Base-by-base conservation (phyloP, 2,329 filamentous ascomycete genomes). In the Xylariales sp. region DNA sequence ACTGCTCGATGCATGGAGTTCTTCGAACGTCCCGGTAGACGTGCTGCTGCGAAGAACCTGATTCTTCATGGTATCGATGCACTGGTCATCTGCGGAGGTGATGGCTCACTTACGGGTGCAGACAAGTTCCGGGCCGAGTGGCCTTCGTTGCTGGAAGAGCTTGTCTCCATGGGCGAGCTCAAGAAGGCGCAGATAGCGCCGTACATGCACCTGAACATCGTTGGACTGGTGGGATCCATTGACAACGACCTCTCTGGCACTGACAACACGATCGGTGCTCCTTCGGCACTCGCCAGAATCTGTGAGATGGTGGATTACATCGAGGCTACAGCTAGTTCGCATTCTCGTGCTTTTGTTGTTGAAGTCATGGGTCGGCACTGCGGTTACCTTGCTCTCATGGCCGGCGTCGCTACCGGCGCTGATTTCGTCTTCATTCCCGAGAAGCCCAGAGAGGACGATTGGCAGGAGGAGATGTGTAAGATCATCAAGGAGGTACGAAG, bases 321-420 rank as follows among this genome's bases (percentile, higher is more conserved):
- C 54, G 91, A 98, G 65, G 90, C 91, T 15, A 97, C 93, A 0
- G 91, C 91, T 39, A 84, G 83, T 27, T 96, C 90, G 20, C 93
- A 98, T 65, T 94, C 95, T 50, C 78, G 93, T 54, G 93, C 93
- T 28, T 98, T 98, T 64, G 90, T 98, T 43, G 86, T 98, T 48
- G 93, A 96, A 64, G 93, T 98, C 56, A 98, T 98, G 93, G 93
- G 93, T 37, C 79, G 93, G 45, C 91, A 98, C 67, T 98, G 93
- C 62, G 93, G 93, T 48, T 98, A 93, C 93, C 74, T 98, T 47
- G 93, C 93, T 29, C 76, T 98, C 47, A 96, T 97, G 84, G 86
- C 91, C 11, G 91, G 90, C 56, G 90, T 98, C 45, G 90, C 88
- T 44, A 95, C 88, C 1, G 93, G 91, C 37, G 90, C 93, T 12